Base-by-base conservation (phyloP, 2,329 filamentous ascomycete genomes). In the Rhynchosporium secalis region DNA sequence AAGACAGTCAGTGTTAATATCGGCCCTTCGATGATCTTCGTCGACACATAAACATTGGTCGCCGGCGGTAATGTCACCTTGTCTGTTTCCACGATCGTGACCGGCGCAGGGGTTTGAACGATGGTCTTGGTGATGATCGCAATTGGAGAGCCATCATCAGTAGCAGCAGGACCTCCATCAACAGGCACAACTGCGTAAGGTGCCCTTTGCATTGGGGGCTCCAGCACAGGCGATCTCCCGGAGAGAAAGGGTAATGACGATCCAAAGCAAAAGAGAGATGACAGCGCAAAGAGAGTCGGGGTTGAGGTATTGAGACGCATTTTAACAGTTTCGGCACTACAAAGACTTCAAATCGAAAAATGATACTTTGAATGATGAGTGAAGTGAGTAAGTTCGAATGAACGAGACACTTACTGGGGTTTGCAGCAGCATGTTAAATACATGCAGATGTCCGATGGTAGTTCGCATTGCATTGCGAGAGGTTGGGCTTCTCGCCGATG, bases 181-280 rank as follows among this genome's bases (percentile, higher is more conserved):
- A 75, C 73, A 41, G 72, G 61, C 13, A 75, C 72, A 54, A 75
- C 72, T 9, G 73, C 74, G 60, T 75, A 75, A 20, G 67, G 67
- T 65, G 70, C 71, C 54, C 71, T 67, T 56, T 60, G 62, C 43
- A 64, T 56, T 15, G 72, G 43, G 46, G 62, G 51, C 20, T 67
- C 61, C 2, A 65, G 43, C 5, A 51, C 51, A 15, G 60, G 49
- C n/a, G 49, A 1, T 47, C 63, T 64, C 43, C 58, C 54, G 41
- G 58, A 67, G 38, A 66, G 59, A 29, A 72, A 67, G 26, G 72
- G 72, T 9, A 72, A 62, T 20, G 70, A 62, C 28, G 64, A 60
- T 15, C 65, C 64, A 26, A 69, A 61, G 51, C 62, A 63, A 58
- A 71, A 68, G 38, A 73, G 56, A 58, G 66, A 71, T 10, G 68